Evolutionary conservation across 305 asterid genomes (phyloP).

Genomic region (Solanum chacoense): DNA sequence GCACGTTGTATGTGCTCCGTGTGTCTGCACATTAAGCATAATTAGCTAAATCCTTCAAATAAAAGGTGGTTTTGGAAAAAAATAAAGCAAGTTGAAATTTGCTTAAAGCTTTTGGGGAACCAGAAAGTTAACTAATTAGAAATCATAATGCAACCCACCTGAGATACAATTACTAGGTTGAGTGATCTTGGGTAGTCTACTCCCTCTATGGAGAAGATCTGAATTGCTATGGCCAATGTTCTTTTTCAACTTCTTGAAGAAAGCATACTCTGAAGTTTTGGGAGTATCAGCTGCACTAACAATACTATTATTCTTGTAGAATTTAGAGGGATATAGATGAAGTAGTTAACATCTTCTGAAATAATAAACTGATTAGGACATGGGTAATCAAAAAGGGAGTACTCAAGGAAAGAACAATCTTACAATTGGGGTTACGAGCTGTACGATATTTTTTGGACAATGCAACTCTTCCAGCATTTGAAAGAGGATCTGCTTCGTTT

Average conservation of each 20-base stretch:
- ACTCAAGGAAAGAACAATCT: conserved; percentile 1
- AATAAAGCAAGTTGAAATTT: background rate
- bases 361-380: conserved; percentile 10
- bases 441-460: conserved; percentile 3
- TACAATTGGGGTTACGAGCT: conserved; percentile 19
- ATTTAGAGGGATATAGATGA: background rate
- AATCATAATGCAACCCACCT: conserved; percentile 24
- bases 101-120: background rate
- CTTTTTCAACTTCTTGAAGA: conserved; percentile 62
- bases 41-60: background rate
- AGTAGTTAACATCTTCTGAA: background rate
- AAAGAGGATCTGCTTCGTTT: conserved; percentile 18
- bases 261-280: conserved; percentile 86
- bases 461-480: conserved; percentile 7
- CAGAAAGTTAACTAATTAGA: background rate
- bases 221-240: conserved; percentile 19
- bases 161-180: conserved; percentile 8
- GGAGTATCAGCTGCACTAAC: conserved; percentile 47
- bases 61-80: background rate
- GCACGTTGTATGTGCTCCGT: conserved; percentile 8
- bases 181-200: conserved; percentile 14
- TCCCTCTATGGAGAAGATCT: conserved; percentile 20
- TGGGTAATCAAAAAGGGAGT: background rate
- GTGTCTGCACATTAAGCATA: conserved; percentile 22
- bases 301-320: background rate